These are phyloP conservation scores for Bonia amplexicaulis DNA, from an alignment of 176 grass and related monocot genomes.

Conservation along the genomic window DNA sequence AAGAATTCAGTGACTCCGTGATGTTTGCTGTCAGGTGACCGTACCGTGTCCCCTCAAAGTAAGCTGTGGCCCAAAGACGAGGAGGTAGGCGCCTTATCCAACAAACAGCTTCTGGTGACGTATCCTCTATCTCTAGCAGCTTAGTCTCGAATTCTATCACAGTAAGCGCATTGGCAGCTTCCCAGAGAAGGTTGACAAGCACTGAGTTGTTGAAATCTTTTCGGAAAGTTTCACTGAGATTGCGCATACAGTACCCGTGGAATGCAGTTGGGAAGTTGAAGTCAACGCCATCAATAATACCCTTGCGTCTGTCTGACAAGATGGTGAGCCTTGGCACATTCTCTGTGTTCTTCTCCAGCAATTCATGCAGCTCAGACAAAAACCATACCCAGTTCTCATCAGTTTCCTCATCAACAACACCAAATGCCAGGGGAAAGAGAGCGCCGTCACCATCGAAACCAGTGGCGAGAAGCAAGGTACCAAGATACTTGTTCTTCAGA, in stretches of 20 bases:
- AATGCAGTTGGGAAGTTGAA: conserved; percentile 98
- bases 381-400: conserved; percentile 99
- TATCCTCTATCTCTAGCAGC: conserved; percentile 86
- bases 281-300: conserved; percentile 89
- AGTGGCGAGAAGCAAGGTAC: conserved; percentile 85
- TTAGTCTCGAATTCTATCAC: conserved; percentile 90
- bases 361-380: conserved; percentile 77
- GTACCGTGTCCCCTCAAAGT: conserved; percentile 84
- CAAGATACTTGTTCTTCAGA: conserved; percentile 95
- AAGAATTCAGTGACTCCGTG: conserved; percentile 61
- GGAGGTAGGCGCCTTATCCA: conserved; percentile 78
- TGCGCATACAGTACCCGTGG: conserved; percentile 89
- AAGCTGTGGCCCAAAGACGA: conserved; percentile 87
- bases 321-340: conserved; percentile 96
- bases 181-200: conserved; percentile 83
- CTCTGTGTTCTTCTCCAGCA: conserved; percentile 91
- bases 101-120: conserved; percentile 74
- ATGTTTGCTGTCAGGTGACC: conserved; percentile 88
- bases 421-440: conserved; percentile 94
- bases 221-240: conserved; percentile 77
- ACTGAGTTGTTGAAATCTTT: conserved; percentile 86
- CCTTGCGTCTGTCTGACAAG: conserved; percentile 80
- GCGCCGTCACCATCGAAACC: conserved; percentile 91
- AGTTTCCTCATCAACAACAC: conserved; percentile 88
- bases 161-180: conserved; percentile 83